Evolutionary conservation across 768 basidiomycete genomes (phyloP), one percentile per base, ranked within the genome.

Genomic region (Phanerochaete sordida): DNA sequence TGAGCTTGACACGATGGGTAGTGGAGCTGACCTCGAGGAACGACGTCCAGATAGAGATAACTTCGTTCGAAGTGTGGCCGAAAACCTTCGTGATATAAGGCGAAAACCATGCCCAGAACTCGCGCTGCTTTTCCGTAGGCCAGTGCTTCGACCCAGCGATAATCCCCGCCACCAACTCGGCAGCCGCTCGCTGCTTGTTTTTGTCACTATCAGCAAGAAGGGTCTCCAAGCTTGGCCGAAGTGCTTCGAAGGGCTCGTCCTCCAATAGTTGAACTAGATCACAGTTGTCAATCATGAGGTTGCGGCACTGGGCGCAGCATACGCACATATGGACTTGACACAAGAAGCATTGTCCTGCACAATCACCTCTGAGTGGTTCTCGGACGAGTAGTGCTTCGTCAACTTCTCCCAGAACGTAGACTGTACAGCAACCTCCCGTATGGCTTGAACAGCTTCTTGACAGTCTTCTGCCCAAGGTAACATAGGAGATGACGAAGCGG

Each of bases 121-220:
- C 69, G 45, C 81, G 69, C 70, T 94, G 88, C 63, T 85, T 84
- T n/a, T 77, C 74, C 2, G 80, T 77, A 0, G 91, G 80, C 95
- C 95, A 97, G 69, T 95, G 91, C 71, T 94, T 94, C 3, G 88
- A 87, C 9, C 91, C 88, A 62, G 81, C 80, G 24, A 90, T 70
- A n/a, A 90, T 61, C 26, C 89, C 89, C 2, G 89, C 90, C 8
- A 94, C 70, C 55, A 95, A 77, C 72, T 97, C 94, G 4, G 92
- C 92, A 9, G 91, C 87, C 2, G 91, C 93, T 30, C 94, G 80
- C 69, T 93, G 93, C 74, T 93, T 92, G 73, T 95, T 89, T 61
- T 91, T 87, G 63, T 91, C 86, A 62, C 87, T 84, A 66, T 91
- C 82, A 9, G 73, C 70, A 21, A 93, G 74, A n/a, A 90, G 73